Conservation (phyloP, 2,329 filamentous ascomycete genomes). For the Colletotrichum sp. region DNA sequence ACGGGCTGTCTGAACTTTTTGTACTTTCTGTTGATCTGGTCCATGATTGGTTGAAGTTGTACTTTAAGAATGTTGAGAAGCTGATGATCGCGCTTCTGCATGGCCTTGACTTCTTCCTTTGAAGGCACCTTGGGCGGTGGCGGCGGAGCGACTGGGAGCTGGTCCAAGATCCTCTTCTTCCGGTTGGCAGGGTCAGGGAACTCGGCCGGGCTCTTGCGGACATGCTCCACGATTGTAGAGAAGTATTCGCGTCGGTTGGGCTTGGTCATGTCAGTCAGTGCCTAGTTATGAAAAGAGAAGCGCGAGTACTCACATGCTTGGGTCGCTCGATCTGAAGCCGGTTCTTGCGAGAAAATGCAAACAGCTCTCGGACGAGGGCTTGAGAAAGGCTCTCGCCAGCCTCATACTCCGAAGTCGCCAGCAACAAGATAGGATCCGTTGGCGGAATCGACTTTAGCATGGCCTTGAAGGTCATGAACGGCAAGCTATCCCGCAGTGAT, state of each 20-base stretch:
- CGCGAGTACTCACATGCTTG: constrained; percentile 52
- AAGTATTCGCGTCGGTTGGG: constrained; percentile 81
- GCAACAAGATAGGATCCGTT: constrained; percentile 85
- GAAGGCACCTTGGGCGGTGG: constrained; percentile 71
- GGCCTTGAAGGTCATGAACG: constrained; percentile 81
- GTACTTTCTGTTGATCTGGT: constrained; percentile 90
- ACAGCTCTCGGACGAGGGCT: constrained; percentile 76
- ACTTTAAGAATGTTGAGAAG: constrained; percentile 88
- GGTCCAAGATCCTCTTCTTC: constrained; percentile 83
- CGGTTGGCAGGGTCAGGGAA: constrained; percentile 88
- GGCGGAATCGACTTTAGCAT: constrained; percentile 84
- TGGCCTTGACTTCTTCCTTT: constrained; percentile 80
- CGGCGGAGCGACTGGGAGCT: constrained; percentile 75
- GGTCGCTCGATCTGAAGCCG: constrained; percentile 74
- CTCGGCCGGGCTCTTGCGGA: constrained; percentile 79
- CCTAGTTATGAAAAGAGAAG: not conserved
- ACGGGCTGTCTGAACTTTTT: constrained; percentile 84
- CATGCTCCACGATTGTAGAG: constrained; percentile 72
- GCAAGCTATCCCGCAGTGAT: constrained; percentile 63
- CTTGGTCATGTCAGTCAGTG: constrained; percentile 39
- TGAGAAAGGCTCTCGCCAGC: constrained; percentile 57
- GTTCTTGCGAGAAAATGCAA: constrained; percentile 85
- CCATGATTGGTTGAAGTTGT: constrained; percentile 92
- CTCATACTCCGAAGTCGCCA: constrained; percentile 81
- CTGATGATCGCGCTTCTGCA: constrained; percentile 83